Evolutionary conservation across 345 rosid species (phyloP), one percentile per base, ranked within the genome.

Genomic region (Lepidium sativum): DNA sequence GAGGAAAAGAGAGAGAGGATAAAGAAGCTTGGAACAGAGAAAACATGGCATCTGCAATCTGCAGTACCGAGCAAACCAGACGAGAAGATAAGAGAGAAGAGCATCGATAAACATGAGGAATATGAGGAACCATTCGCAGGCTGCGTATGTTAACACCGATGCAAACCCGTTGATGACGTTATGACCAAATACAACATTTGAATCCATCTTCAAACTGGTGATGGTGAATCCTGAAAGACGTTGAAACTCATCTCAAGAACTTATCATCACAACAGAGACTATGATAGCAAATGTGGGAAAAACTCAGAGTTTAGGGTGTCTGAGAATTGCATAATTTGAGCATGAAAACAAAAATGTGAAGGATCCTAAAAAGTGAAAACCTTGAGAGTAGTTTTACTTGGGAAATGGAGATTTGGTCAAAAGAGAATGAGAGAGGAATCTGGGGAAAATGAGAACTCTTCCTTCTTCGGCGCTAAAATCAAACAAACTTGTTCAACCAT

Each of bases 91-190:
- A 2, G 94, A 79, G 59, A 84, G 80, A 57, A 73, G 69, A 16
- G 91, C 90, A 63, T 86, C 79, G 54, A 82, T 42, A 54, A 86
- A 69, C 77, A 89, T 80, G 74, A 89, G 79, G 58, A 67, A 69
- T 32, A 89, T 89, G 41, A 89, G 68, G 16, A 84, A 42, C 88
- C 92, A 89, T 79, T 89, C 96, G 49, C 86, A 80, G 47, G 83
- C 80, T 61, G 83, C 82, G 44, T 76, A 66, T 3, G 79, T 76
- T 43, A 89, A 75, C 44, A 69, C 70, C 6, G 73, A 52, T 3
- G 66, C 21, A 33, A 84, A 59, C 21, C 80, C 65, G 31, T 18
- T 56, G 4, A 23, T 57, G 65, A 66, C 37, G 17, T 60, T 67
- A 0, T 60, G 63, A 49, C 58, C 55, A 45, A 57, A 72, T 25